These are phyloP conservation scores for Talaromyces borbonicus DNA, from an alignment of 495 filamentous ascomycete genomes.

Conservation along the genomic window DNA sequence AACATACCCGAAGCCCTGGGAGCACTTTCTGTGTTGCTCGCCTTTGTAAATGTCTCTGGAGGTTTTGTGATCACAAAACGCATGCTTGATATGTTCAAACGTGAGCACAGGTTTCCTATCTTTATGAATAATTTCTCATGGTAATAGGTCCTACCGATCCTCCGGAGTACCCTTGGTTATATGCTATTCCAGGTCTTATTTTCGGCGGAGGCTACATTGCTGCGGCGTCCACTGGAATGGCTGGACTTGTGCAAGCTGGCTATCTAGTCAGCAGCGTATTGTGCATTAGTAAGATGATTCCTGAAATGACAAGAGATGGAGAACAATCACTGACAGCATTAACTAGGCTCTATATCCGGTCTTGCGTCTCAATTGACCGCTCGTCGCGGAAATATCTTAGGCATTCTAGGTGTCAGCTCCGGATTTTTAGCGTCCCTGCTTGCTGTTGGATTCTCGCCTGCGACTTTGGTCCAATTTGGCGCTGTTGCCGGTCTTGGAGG, in stretches of 20 bases:
- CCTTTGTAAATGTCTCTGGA: constrained; percentile 73
- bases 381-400: constrained; percentile 68
- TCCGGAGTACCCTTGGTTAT: constrained; percentile 75
- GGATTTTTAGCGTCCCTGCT: constrained; percentile 68
- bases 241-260: constrained; percentile 70
- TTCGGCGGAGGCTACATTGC: constrained; percentile 71
- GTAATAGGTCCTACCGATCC: constrained; percentile 56
- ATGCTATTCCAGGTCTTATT: constrained; percentile 59
- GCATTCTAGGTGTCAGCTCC: constrained; percentile 67
- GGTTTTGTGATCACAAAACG: constrained; percentile 79
- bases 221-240: constrained; percentile 65
- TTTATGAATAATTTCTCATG: constrained; percentile 11
- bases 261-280: constrained; percentile 70
- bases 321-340: not conserved
- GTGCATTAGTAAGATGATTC: constrained; percentile 45
- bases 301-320: not conserved
- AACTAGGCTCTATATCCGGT: constrained; percentile 50
- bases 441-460: constrained; percentile 66
- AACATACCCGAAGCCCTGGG: constrained; percentile 69
- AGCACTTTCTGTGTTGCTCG: constrained; percentile 65
- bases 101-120: constrained; percentile 18
- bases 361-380: constrained; percentile 69
- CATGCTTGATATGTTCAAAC: constrained; percentile 88
- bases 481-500: constrained; percentile 59
- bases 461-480: constrained; percentile 62